phyloP scores from a whole-genome alignment of 495 filamentous ascomycete species.

The Aspergillus haitiensis region DNA sequence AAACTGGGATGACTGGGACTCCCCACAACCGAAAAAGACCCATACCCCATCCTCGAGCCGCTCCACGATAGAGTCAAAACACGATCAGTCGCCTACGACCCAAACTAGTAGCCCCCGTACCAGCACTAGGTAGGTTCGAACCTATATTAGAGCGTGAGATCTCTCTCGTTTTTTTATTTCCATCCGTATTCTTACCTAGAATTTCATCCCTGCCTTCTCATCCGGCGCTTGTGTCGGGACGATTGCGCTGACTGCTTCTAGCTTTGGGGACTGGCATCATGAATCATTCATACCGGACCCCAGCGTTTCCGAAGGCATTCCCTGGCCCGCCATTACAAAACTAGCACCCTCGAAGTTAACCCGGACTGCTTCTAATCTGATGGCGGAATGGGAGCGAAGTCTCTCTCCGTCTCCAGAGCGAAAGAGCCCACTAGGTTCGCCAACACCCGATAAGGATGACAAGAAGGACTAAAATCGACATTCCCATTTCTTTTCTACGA shows the following conservation, averaged over 20 bases:
- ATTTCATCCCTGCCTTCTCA: background rate
- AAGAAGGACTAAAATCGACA: conserved; percentile 37
- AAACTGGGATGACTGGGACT: conserved; percentile 74
- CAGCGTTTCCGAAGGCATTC: conserved; percentile 58
- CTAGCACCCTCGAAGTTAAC: conserved; percentile 67
- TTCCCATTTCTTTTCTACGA: conserved; percentile 10
- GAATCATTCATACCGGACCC: conserved; percentile 35
- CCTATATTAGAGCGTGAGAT: conserved; percentile 9
- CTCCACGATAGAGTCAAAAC: conserved; percentile 47
- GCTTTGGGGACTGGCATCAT: conserved; percentile 47
- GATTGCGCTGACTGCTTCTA: conserved; percentile 37
- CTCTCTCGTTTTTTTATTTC: conserved; percentile 12
- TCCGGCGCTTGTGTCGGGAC: conserved; percentile 10
- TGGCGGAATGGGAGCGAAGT: conserved; percentile 74
- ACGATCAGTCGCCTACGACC: conserved; percentile 48
- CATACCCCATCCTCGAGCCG: conserved; percentile 51
- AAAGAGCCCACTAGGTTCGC: conserved; percentile 23
- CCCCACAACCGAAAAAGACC: conserved; percentile 47
- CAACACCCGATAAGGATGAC: conserved; percentile 33
- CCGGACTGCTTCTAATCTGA: conserved; percentile 67
- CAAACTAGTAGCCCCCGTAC: conserved; percentile 51
- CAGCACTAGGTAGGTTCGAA: conserved; percentile 52
- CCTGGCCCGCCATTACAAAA: conserved; percentile 64
- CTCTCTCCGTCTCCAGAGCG: conserved; percentile 40
- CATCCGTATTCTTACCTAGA: conserved; percentile 9